phyloP scores from a whole-genome alignment of 2,329 filamentous ascomycete genomes.

The Aspergillus versicolor region DNA sequence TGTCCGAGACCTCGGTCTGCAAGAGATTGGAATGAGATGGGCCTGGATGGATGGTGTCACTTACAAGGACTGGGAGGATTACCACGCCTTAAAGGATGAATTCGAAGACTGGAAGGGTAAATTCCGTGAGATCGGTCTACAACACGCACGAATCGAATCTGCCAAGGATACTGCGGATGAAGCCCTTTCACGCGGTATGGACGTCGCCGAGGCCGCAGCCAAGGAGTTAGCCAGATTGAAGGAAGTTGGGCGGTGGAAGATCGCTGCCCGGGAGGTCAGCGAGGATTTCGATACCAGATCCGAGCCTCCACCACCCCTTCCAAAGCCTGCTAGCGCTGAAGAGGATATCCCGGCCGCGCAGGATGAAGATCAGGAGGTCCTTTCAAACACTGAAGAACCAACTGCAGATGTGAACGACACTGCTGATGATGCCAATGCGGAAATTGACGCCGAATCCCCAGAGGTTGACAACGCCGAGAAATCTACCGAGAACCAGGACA shows the following conservation, averaged over 20 bases:
- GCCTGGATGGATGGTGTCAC: conserved; percentile 94
- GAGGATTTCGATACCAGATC: conserved; percentile 75
- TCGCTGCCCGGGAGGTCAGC: conserved; percentile 68
- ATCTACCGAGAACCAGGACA: background rate
- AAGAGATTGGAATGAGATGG: conserved; percentile 91
- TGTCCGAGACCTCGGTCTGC: conserved; percentile 79
- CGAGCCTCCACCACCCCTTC: conserved; percentile 32
- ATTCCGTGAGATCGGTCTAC: conserved; percentile 71
- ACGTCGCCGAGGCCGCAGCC: conserved; percentile 72
- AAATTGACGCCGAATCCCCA: background rate
- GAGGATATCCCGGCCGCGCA: conserved; percentile 13
- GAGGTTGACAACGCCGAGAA: background rate
- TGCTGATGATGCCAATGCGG: background rate
- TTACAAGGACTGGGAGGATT: conserved; percentile 96
- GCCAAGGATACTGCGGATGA: conserved; percentile 68
- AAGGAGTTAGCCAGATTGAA: conserved; percentile 78
- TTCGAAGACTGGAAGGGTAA: conserved; percentile 83
- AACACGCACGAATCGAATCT: conserved; percentile 67
- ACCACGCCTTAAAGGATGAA: conserved; percentile 79
- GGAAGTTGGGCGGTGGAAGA: conserved; percentile 81
- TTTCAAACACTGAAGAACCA: background rate
- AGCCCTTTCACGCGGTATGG: conserved; percentile 78
- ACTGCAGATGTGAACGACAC: background rate
- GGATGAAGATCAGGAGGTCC: conserved; percentile 3
- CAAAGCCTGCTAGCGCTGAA: conserved; percentile 20